Conservation (phyloP, 176 grass and related monocot genomes). For the Panicum miliaceum region DNA sequence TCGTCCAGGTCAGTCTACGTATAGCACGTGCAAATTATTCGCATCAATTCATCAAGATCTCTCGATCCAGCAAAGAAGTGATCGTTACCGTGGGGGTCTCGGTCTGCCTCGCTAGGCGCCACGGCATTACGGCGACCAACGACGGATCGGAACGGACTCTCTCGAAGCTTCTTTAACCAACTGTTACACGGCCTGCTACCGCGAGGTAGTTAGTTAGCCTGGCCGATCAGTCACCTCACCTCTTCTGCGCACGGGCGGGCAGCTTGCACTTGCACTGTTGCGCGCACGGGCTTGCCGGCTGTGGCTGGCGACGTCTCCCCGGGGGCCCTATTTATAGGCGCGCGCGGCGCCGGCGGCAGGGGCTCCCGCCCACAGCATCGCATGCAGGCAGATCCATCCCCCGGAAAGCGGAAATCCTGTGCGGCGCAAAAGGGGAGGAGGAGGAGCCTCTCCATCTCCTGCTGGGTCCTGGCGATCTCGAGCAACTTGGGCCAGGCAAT, state of each 20-base stretch:
- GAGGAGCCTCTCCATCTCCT: neutral
- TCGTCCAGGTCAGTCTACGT: neutral
- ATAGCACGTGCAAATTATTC: neutral
- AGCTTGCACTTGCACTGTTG: neutral
- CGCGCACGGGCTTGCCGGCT: conserved; percentile 16
- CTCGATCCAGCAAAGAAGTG: neutral
- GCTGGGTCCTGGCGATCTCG: neutral
- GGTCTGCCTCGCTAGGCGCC: conserved; percentile 45
- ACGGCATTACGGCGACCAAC: conserved; percentile 41
- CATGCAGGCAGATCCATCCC: neutral
- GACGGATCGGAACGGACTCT: neutral
- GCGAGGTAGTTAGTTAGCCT: conserved; percentile 23
- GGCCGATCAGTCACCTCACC: neutral
- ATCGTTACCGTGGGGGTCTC: conserved; percentile 48
- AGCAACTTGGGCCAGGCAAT: conserved; percentile 29
- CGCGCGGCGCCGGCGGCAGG: neutral
- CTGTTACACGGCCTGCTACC: conserved; percentile 13
- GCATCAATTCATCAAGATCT: neutral
- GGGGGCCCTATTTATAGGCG: conserved; percentile 52
- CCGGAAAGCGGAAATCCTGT: conserved; percentile 1
- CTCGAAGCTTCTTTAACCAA: conserved; percentile 28
- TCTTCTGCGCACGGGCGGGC: conserved; percentile 28
- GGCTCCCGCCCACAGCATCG: conserved; percentile 34
- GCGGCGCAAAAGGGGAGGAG: conserved; percentile 9
- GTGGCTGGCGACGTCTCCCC: neutral